phyloP scores from a whole-genome alignment of 1,284 basidiomycete species.

The Puccinia horiana region DNA sequence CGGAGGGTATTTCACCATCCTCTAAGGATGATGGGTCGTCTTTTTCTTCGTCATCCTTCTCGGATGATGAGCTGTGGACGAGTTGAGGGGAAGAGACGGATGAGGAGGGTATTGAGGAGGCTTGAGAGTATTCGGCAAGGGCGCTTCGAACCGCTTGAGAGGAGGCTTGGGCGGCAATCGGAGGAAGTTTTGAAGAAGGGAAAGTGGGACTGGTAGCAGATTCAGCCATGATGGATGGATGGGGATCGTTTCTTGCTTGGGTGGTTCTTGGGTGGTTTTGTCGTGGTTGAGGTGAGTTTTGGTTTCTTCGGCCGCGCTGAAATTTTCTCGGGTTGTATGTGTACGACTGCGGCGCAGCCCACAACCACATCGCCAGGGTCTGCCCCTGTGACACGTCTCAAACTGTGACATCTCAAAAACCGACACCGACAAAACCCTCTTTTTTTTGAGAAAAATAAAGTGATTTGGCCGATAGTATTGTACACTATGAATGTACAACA shows the following conservation, averaged over 20 bases:
- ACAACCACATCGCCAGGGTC: no score
- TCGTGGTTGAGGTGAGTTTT: neutral
- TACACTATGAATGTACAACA: no score
- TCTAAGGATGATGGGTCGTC: slow-evolving; percentile 49
- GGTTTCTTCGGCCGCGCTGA: neutral
- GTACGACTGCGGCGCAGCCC: no score
- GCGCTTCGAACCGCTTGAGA: slow-evolving; percentile 34
- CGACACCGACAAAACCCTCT: no score
- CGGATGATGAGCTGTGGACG: slow-evolving; percentile 32
- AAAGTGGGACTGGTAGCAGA: slow-evolving; percentile 18
- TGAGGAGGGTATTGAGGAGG: slow-evolving; percentile 41
- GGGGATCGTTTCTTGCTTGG: neutral
- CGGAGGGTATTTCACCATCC: slow-evolving; percentile 55
- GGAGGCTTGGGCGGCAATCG: slow-evolving; percentile 24
- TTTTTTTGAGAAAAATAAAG: no score
- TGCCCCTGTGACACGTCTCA: no score
- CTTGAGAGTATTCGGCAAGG: slow-evolving; percentile 27
- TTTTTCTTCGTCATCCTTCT: slow-evolving; percentile 47
- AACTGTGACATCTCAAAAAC: no score
- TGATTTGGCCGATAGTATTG: no score
- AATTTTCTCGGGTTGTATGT: no score
- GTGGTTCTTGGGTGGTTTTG: neutral
- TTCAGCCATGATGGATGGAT: slow-evolving; percentile 21
- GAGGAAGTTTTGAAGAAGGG: slow-evolving; percentile 36
- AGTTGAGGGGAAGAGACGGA: slow-evolving; percentile 38